Base-by-base conservation (phyloP, 352 stramenopile genomes). In the Phytopythium litorale region DNA sequence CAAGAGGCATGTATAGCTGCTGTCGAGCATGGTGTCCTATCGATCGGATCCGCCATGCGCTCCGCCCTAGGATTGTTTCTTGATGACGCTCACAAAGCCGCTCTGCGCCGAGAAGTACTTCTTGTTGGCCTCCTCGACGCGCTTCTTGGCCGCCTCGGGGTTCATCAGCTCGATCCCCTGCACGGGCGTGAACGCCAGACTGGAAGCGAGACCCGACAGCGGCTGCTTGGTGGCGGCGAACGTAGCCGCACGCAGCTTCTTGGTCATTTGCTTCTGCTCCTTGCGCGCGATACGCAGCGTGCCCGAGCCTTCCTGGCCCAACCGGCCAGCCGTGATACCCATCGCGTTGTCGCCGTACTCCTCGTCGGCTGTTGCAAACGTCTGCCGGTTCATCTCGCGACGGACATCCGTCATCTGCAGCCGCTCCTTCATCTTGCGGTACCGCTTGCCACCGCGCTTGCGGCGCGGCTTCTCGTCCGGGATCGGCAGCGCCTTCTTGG, bases 311-410 rank as follows among this genome's bases (percentile, higher is more conserved):
- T 96, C 89, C 28, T 88, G 81, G 12, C 89, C 91, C 16, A 99
- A 76, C 9, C 97, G 88, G 18, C 97, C 97, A 33, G 89, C 70
- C 6, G 95, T 97, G 45, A 98, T 83, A n/a, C 97, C 97, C 97
- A 99, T 99, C 23, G 94, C 96, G 61, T 98, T 98, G 72, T 99
- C 97, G 15, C 96, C 97, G 67, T 99, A 99, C 72, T 99, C 97
- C 61, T 94, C 86, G 62, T 96, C 91, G 52, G 91, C 81, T 21
- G 92, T 88, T 8, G 83, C 96, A 62, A 99, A 99, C 19, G 89
- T 91, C 65, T 98, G 84, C 15, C 95, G 96, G 60, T 99, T 99
- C 46, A 97, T 86, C 78, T 98, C 89, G 62, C 98, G 98, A 33
- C 97, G 95, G 61, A 99, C 87, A 62, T 99, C 97, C 4, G 97